Evolutionary conservation across 345 rosid species (phyloP).

Genomic region (Eucalyptus sp.): DNA sequence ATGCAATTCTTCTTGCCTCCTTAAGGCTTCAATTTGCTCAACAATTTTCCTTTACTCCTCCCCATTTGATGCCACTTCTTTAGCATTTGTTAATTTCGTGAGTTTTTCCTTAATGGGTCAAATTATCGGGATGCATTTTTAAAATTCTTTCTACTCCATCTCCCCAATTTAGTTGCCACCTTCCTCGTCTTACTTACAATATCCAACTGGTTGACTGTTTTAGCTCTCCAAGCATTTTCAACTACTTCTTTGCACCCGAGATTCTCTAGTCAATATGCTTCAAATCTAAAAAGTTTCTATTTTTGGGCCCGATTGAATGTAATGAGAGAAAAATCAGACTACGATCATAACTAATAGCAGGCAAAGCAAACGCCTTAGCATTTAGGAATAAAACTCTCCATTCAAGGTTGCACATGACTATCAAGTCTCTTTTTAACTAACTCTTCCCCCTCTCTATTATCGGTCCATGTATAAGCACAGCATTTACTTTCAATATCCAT

Average conservation of each 20-base stretch:
- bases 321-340: no score
- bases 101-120: background rate
- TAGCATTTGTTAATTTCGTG: no score
- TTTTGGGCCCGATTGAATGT: fast-evolving
- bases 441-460: background rate
- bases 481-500: background rate
- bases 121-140: fast-evolving
- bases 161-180: background rate
- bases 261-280: background rate
- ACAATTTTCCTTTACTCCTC: background rate
- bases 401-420: background rate
- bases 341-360: background rate
- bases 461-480: background rate
- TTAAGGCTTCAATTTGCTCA: background rate
- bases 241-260: background rate
- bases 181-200: background rate
- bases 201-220: fast-evolving
- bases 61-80: background rate
- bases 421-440: background rate
- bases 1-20: background rate
- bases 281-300: no score
- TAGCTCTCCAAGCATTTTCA: background rate
- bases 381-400: background rate
- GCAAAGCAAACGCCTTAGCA: background rate
- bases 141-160: background rate